Base-by-base conservation (phyloP, 2,329 filamentous ascomycete species). In the Clonostachys sp. region DNA sequence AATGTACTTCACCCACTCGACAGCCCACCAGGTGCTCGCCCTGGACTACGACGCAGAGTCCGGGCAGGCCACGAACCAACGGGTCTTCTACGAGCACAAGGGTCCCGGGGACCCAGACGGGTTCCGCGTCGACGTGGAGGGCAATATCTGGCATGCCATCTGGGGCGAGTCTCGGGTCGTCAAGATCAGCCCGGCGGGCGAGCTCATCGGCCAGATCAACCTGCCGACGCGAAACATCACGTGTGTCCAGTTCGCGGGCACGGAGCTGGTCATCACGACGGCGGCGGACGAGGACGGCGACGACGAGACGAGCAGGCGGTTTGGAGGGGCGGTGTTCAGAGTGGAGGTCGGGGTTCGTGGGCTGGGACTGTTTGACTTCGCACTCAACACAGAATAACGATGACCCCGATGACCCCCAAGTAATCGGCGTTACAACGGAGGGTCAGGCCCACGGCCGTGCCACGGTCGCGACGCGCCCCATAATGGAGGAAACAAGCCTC, bases 121-220 rank as follows among this genome's bases (percentile, higher is more conserved):
- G 3, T 91, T 92, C 67, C 84, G 86, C 52, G 80, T 95, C 58
- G 91, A 96, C 61, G 79, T 77, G 41, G 82, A 95, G 47, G 91
- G 90, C n/a, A 86, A 87, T 69, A 76, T 96, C 58, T 96, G 92
- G 91, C 84, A 87, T 51, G 88, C 89, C 8, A 75, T 94, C n/a
- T 94, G 89, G 61, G 90, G 90, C 46, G 87, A 86, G 52, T 74
- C 80, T 50, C 80, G 82, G 50, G 88, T 96, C 20, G 70, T 95
- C 54, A 82, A 87, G 62, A 85, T 96, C 59, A 81, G 78, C 43
- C 80, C 83, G 5, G 65, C 77, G 45, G 90, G 89, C 4, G 71
- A 83, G 57, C 67, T 95, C 33, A 73, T 91, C 6, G 90, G 88
- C 7, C 80, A 90, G 68, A 75, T 96, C 53, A 75, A 72, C 47